Evolutionary conservation across 768 basidiomycete species (phyloP).

Genomic region (Clavaria fumosa): DNA sequence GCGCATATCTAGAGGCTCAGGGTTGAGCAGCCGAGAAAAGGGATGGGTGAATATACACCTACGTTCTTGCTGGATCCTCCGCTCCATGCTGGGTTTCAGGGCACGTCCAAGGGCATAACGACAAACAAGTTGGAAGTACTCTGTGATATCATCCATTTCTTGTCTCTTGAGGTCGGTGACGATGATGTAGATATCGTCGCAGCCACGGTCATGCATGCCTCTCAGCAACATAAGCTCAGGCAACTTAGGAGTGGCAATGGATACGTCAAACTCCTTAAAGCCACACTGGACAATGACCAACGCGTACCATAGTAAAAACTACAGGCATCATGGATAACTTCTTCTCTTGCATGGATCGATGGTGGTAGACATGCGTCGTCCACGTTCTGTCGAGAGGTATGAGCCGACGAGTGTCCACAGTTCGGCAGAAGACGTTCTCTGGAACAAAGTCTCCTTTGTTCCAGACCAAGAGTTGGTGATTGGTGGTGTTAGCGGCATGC

Average conservation of each 20-base stretch:
- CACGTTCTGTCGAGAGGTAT: conserved; percentile 72
- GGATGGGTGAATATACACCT: conserved; percentile 18
- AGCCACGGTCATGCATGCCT: conserved; percentile 68
- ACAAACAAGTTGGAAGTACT: conserved; percentile 65
- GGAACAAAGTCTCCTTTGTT: conserved; percentile 65
- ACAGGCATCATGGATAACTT: conserved; percentile 68
- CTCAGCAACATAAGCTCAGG: conserved; percentile 68
- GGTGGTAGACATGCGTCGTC: conserved; percentile 71
- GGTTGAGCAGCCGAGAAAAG: conserved; percentile 9
- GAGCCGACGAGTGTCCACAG: conserved; percentile 61
- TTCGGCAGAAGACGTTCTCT: conserved; percentile 67
- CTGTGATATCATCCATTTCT: conserved; percentile 70
- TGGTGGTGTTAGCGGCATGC: conserved; percentile 32
- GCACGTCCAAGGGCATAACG: conserved; percentile 44
- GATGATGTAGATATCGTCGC: conserved; percentile 66
- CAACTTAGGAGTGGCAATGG: conserved; percentile 29
- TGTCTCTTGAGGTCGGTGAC: conserved; percentile 66
- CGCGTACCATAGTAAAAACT: conserved; percentile 60
- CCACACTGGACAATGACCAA: neutral
- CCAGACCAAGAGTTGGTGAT: conserved; percentile 39
- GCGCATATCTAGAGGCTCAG: conserved; percentile 38
- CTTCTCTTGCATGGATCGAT: conserved; percentile 57
- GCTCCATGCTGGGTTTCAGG: conserved; percentile 52
- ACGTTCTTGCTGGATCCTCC: conserved; percentile 59
- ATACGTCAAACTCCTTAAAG: conserved; percentile 7